phyloP scores from a whole-genome alignment of 345 rosid species.

The Passiflora organensis region DNA sequence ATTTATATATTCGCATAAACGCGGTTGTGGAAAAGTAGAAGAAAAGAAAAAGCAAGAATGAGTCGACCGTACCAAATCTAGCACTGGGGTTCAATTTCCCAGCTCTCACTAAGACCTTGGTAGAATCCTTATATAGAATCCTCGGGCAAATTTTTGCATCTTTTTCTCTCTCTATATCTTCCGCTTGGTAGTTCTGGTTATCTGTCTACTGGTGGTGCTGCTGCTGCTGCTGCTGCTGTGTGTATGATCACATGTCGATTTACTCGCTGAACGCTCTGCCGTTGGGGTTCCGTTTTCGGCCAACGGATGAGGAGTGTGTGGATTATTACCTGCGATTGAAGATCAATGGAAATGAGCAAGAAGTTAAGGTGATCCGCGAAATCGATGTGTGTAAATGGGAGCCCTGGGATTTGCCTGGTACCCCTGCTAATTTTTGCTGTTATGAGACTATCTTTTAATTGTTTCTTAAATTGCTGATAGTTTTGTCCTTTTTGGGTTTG shows the following conservation, averaged over 20 bases:
- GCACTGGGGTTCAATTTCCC: no score
- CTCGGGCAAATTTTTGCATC: no score
- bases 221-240: no score
- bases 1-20: no score
- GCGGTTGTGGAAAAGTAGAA: no score
- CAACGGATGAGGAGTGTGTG: constrained; percentile 78
- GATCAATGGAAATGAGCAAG: constrained; percentile 61
- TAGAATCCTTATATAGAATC: no score
- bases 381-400: constrained; percentile 88
- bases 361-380: constrained; percentile 59
- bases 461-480: not conserved
- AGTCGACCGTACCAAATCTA: no score
- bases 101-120: no score
- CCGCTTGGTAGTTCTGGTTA: constrained; percentile 17
- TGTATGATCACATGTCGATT: constrained; percentile 27
- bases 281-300: constrained; percentile 81
- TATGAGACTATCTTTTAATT: not conserved
- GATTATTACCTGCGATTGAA: constrained; percentile 61
- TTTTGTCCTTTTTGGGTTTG: not conserved
- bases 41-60: no score
- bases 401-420: constrained; percentile 97
- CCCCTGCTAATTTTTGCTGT: not conserved
- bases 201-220: not conserved
- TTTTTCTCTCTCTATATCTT: not conserved
- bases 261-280: constrained; percentile 57